A percentile compares a stretch with the other conserved stretches of the same genome.
These are phyloP conservation scores for Chlorella sp. DNA, from an alignment of 139 green algal genomes.

Conservation along the genomic window DNA sequence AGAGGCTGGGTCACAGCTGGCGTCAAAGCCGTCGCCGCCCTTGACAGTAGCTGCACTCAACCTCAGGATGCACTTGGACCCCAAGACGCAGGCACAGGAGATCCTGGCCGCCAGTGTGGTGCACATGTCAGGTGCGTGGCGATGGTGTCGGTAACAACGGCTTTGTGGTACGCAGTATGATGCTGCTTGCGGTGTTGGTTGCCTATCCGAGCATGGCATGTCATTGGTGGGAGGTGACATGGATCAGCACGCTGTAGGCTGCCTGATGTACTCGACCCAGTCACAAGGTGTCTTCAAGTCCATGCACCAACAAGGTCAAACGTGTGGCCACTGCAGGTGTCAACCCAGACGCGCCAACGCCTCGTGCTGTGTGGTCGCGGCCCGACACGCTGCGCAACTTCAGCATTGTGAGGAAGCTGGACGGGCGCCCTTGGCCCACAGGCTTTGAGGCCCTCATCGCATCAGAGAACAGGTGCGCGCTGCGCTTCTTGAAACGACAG, in stretches of 20 bases:
- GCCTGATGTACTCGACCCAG: too few species aligned
- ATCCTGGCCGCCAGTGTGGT: background rate
- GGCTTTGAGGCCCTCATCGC: conserved; percentile 72
- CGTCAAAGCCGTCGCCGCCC: too few species aligned
- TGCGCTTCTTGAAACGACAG: too few species aligned
- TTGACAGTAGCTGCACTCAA: conserved; percentile 81
- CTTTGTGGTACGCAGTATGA: too few species aligned
- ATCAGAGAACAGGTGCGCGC: conserved; percentile 52
- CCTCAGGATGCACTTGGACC: conserved; percentile 79
- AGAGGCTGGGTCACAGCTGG: too few species aligned
- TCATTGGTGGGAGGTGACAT: too few species aligned
- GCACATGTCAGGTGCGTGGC: background rate
- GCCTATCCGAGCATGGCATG: too few species aligned
- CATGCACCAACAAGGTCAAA: conserved; percentile 58
- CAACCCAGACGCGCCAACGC: conserved; percentile 59
- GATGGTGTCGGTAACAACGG: too few species aligned
- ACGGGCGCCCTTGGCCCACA: conserved; percentile 66
- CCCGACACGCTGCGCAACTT: conserved; percentile 74
- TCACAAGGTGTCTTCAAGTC: too few species aligned
- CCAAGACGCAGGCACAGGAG: conserved; percentile 38
- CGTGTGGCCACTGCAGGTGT: conserved; percentile 67
- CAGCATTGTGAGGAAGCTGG: conserved; percentile 73
- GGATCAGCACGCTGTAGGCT: too few species aligned
- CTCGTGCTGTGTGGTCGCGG: too few species aligned
- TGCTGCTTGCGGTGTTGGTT: too few species aligned